Percentiles rank a stretch among this genome's conserved stretches.
Evolutionary conservation across 441 rosid species (phyloP).

Genomic region (Gossypium aridum): DNA sequence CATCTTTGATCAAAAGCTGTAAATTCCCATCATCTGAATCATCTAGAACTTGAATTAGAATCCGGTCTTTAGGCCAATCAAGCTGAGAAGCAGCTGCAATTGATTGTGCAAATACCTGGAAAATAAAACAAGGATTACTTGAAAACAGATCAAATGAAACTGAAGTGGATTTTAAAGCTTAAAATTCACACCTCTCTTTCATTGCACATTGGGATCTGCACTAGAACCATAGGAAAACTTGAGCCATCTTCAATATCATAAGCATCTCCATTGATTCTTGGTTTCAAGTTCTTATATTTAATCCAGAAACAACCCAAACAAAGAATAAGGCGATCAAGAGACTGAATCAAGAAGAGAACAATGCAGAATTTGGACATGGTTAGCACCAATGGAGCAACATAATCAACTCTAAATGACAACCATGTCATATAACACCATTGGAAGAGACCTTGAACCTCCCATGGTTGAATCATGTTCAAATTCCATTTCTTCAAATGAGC

Average conservation of each 20-base stretch:
- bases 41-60: slow-evolving; percentile 66
- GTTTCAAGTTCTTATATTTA: slow-evolving; percentile 62
- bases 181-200: slow-evolving; percentile 61
- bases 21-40: slow-evolving; percentile 57
- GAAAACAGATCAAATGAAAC: not conserved
- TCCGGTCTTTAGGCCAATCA: slow-evolving; percentile 69
- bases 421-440: slow-evolving; percentile 77
- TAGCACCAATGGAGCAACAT: slow-evolving; percentile 61
- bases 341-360: slow-evolving; percentile 74
- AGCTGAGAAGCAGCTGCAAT: slow-evolving; percentile 64
- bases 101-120: slow-evolving; percentile 59
- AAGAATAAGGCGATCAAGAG: slow-evolving; percentile 67
- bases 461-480: slow-evolving; percentile 46
- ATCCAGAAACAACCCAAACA: slow-evolving; percentile 91
- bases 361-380: slow-evolving; percentile 64
- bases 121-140: not conserved
- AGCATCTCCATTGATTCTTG: slow-evolving; percentile 36
- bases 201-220: slow-evolving; percentile 98
- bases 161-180: not conserved
- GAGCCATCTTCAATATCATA: slow-evolving; percentile 55
- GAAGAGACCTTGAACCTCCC: slow-evolving; percentile 66
- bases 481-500: slow-evolving; percentile 80
- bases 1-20: slow-evolving; percentile 54
- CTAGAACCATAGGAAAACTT: slow-evolving; percentile 77
- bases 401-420: slow-evolving; percentile 62